Evolutionary conservation across 2,329 filamentous ascomycete species (phyloP), one percentile per base, ranked within the genome.

Genomic region (Fusarium oxysporum): DNA sequence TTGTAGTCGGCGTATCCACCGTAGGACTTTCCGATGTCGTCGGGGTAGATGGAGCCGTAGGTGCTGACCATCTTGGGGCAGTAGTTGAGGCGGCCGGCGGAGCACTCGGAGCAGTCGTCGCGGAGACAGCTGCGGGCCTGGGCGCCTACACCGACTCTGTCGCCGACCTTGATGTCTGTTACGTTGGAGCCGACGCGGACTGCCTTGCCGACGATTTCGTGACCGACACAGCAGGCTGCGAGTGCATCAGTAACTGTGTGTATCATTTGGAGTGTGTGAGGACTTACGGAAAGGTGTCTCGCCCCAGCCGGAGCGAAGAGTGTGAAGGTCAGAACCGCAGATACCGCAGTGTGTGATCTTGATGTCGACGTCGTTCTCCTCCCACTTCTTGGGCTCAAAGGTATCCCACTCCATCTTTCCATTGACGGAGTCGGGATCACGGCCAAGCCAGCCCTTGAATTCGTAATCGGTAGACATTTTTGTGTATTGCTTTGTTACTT

Each of bases 361-460:
- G 76, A 92, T 90, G 78, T 92, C 90, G 65, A 92, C 82, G 70
- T 92, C 89, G 59, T 85, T 86, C 77, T 92, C 90, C 54, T 89
- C 86, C 87, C 89, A 92, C 48, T 82, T 82, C 83, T 92, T 92
- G 58, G 89, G 89, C 80, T 89, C 83, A 67, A 87, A 91, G 61
- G 86, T 78, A 44, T 81, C 82, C 86, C 86, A 88, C 60, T 81
- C 77, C 86, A 88, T 87, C 70, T 87, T 87, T 57, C 86, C 86
- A 5, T 87, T 77, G 72, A 78, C 79, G 21, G 83, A 77, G 12
- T 82, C 80, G 25, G 81, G 73, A 65, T 80, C 77, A 56, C 82
- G 78, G 73, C 85, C 86, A n/a, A 87, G 71, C 86, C 86, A 88
- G 45, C 86, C 86, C 75, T 87, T 79, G 71, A 88, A 88, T 78